Evolutionary conservation across 306 rosid species (phyloP).

Genomic region (Prunus davidiana): DNA sequence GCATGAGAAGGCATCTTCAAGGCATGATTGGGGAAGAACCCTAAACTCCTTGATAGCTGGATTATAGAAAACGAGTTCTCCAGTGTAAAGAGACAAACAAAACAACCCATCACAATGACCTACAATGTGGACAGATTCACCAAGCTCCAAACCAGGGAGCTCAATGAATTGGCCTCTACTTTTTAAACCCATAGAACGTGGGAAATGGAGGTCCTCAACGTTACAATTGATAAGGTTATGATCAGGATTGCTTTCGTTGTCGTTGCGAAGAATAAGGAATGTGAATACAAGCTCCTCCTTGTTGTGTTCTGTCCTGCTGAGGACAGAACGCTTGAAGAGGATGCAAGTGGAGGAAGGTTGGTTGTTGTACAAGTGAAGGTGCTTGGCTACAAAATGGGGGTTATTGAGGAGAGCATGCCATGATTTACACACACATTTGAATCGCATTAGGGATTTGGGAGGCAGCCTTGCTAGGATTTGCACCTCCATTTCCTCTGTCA

Average conservation of each 20-base stretch:
- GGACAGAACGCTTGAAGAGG: neutral
- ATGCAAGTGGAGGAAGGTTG: neutral
- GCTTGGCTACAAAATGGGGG: neutral
- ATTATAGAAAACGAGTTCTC: neutral
- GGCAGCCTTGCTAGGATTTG: constrained; percentile 22
- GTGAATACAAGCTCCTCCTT: neutral
- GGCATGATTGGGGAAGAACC: neutral
- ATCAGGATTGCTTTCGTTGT: neutral
- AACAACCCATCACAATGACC: constrained; percentile 21
- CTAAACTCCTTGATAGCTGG: neutral
- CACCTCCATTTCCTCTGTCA: neutral
- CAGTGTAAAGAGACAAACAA: neutral
- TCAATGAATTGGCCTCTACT: neutral
- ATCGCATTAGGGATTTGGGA: constrained; percentile 10
- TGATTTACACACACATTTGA: constrained; percentile 4
- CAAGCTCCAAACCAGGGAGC: neutral
- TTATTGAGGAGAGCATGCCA: constrained; percentile 2
- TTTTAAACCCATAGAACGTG: neutral
- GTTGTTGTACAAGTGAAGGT: neutral
- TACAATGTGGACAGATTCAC: neutral
- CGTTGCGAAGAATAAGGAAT: neutral
- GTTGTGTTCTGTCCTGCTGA: neutral
- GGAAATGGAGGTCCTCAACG: constrained; percentile 2
- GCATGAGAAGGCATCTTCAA: neutral
- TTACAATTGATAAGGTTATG: neutral